Percentiles rank a stretch among this genome's conserved stretches.
phyloP scores from a whole-genome alignment of 2,329 filamentous ascomycete genomes.

The Microcera coccophila region DNA sequence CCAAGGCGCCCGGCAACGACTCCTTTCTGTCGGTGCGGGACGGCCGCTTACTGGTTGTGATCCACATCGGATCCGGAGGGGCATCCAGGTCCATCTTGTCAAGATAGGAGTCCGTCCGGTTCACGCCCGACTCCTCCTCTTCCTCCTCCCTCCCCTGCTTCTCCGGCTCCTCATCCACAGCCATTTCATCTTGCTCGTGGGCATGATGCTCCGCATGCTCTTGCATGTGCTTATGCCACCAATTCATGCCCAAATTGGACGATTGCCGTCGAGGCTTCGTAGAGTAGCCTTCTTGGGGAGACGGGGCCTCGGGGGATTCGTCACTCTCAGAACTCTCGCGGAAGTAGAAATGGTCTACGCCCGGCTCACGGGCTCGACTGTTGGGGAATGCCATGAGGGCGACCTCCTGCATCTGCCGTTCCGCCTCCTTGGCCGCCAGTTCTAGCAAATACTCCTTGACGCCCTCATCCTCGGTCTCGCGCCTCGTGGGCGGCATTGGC shows the following conservation, averaged over 20 bases:
- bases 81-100: slow-evolving; percentile 40
- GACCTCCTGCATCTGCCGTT: slow-evolving; percentile 73
- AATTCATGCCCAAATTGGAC: slow-evolving; percentile 60
- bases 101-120: slow-evolving; percentile 40
- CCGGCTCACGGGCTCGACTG: slow-evolving; percentile 64
- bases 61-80: slow-evolving; percentile 42
- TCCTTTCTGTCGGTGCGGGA: slow-evolving; percentile 24
- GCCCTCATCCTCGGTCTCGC: slow-evolving; percentile 71
- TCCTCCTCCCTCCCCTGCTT: slow-evolving; percentile 17
- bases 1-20: slow-evolving; percentile 23
- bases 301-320: slow-evolving; percentile 39
- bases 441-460: slow-evolving; percentile 74
- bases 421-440: slow-evolving; percentile 73
- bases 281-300: slow-evolving; percentile 24
- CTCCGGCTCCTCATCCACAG: slow-evolving; percentile 24
- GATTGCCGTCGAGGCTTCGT: slow-evolving; percentile 51
- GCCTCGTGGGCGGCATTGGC: slow-evolving; percentile 42
- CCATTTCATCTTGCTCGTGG: slow-evolving; percentile 1
- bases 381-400: slow-evolving; percentile 74
- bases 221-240: slow-evolving; percentile 79
- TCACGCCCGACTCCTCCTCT: slow-evolving; percentile 19
- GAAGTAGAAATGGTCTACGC: slow-evolving; percentile 67
- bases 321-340: slow-evolving; percentile 61
- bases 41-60: slow-evolving; percentile 32
- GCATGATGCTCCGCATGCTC: slow-evolving; percentile 61